Evolutionary conservation across 2,329 filamentous ascomycete species (phyloP), one percentile per base, ranked within the genome.

Genomic region (Mycosphaerella sp.): DNA sequence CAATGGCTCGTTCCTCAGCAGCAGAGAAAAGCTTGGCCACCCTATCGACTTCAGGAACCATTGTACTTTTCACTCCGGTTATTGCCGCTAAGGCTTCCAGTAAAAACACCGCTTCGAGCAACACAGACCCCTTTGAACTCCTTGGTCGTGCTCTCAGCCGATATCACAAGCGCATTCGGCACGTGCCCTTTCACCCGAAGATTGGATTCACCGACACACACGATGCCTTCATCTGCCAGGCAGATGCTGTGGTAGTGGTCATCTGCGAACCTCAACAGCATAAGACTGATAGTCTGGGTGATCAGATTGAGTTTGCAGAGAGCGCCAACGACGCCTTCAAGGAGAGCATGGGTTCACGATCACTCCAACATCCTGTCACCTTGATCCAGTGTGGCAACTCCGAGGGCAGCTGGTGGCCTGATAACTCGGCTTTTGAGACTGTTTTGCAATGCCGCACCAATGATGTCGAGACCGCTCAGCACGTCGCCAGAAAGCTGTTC

Each of bases 51-150:
- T 65, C 69, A 4, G 67, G 71, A 34, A 55, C 68, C 7, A 67
- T 77, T 39, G 66, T 74, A 0, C 67, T 76, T 14, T 72, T 76
- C 61, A 75, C 74, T 1, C 74, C 74, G 9, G 62, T 64, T 16
- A 58, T 68, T 7, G 53, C 56, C 6, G 14, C 50, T 37, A 51
- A 52, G 17, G 79, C 74, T 41, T 63, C 70, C 55, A 71, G 68
- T 59, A 69, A 67, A 53, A 69, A 69, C 57, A 62, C 41, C 36
- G 30, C 47, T 4, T 25, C 17, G 4, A 43, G 68, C 40, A 71
- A 73, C 40, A 74, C 70, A 60, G 86, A 90, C 64, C 86, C 86
- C 0, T 89, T 89, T 62, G 85, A 89, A 66, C 76, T 79, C 12
- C 72, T 90, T 14, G 86, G 86, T 16, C 76, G 77, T 55, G 78